phyloP scores from a whole-genome alignment of 2,329 filamentous ascomycete genomes.

The Paracoccidioides brasiliensis region DNA sequence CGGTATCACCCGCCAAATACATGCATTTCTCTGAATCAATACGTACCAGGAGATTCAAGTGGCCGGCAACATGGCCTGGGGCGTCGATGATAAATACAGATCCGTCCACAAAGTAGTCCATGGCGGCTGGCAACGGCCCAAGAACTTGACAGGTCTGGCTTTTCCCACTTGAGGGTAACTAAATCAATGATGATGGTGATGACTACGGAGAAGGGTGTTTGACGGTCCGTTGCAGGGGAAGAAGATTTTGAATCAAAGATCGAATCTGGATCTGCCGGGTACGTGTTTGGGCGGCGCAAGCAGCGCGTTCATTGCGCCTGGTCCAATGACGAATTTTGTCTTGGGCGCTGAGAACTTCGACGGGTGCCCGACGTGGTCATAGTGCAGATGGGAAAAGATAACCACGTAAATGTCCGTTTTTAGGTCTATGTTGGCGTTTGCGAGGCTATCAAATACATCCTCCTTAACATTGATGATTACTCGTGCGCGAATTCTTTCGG shows the following conservation, averaged over 20 bases:
- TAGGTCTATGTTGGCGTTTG: slow-evolving; percentile 8
- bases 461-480: slow-evolving; percentile 12
- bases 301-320: slow-evolving; percentile 13
- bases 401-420: slow-evolving; percentile 15
- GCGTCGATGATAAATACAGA: slow-evolving; percentile 42
- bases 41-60: slow-evolving; percentile 14
- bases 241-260: slow-evolving; percentile 11
- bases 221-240: slow-evolving; percentile 9
- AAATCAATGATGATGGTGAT: background rate
- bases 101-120: slow-evolving; percentile 45
- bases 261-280: slow-evolving; percentile 13
- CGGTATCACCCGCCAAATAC: slow-evolving; percentile 5
- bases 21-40: slow-evolving; percentile 2
- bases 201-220: slow-evolving; percentile 12
- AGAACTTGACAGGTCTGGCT: slow-evolving; percentile 8
- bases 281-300: slow-evolving; percentile 9
- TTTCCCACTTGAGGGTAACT: background rate
- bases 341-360: slow-evolving; percentile 13
- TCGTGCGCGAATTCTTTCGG: slow-evolving; percentile 6
- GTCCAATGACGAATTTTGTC: slow-evolving; percentile 16
- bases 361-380: slow-evolving; percentile 19
- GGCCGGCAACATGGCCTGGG: slow-evolving; percentile 17
- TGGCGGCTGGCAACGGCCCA: slow-evolving; percentile 22
- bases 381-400: slow-evolving; percentile 21
- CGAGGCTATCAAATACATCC: slow-evolving; percentile 17